phyloP scores from a whole-genome alignment of 73 alveolate species.

The Blepharisma japonicum region DNA sequence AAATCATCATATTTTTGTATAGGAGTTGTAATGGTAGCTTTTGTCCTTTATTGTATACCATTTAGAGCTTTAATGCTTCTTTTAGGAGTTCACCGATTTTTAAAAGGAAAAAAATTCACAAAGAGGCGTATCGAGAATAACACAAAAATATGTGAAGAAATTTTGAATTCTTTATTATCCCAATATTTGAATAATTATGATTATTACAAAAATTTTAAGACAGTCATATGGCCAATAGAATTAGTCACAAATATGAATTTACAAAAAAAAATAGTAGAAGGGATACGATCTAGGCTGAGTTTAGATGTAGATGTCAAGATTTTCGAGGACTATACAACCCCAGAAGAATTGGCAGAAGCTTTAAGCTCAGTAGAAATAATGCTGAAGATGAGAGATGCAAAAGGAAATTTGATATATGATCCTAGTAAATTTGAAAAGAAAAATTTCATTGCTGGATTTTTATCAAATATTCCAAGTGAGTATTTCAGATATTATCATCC shows the following conservation, averaged over 20 bases:
- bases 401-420: neutral
- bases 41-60: neutral
- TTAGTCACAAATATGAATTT: neutral
- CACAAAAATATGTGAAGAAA: neutral
- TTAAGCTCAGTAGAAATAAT: constrained; percentile 9
- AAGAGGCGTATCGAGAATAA: neutral
- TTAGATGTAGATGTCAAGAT: neutral
- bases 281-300: neutral
- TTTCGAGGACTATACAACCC: neutral
- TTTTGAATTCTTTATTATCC: neutral
- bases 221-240: neutral
- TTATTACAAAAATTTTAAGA: neutral
- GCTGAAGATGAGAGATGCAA: constrained; percentile 16
- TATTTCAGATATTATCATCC: neutral
- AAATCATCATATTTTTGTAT: constrained; percentile 7
- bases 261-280: neutral
- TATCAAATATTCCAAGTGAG: constrained; percentile 19
- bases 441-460: constrained; percentile 10
- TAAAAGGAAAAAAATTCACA: neutral
- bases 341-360: neutral
- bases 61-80: constrained; percentile 9
- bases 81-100: neutral
- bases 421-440: neutral
- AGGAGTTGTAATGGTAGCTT: neutral
- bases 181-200: neutral